These are phyloP conservation scores for Fusarium sp. DNA, from an alignment of 2,329 filamentous ascomycete genomes.

Conservation along the genomic window DNA sequence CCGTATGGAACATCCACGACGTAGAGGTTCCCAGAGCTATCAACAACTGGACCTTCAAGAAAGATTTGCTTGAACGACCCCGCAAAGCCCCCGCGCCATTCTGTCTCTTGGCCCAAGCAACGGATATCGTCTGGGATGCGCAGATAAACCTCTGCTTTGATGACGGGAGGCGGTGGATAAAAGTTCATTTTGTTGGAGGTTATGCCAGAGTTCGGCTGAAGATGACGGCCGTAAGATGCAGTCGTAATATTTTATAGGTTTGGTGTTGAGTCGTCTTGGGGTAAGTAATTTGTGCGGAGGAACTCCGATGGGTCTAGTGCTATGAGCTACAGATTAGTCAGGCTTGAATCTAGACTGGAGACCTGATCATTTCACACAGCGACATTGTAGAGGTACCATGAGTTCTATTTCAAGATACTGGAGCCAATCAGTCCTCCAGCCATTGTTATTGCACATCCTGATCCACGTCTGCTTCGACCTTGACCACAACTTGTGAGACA, in stretches of 20 bases:
- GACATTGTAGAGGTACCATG: too few species aligned
- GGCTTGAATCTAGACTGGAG: not conserved
- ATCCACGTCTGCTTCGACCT: not conserved
- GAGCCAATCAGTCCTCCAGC: too few species aligned
- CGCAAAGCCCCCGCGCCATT: slow-evolving; percentile 55
- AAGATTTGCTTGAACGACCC: slow-evolving; percentile 53
- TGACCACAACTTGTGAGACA: not conserved
- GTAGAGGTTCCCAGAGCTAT: slow-evolving; percentile 50
- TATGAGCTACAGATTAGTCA: not conserved
- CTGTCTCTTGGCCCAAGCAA: slow-evolving; percentile 49
- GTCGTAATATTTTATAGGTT: not conserved
- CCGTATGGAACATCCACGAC: slow-evolving; percentile 56
- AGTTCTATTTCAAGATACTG: too few species aligned
- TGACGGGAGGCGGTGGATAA: slow-evolving; percentile 48
- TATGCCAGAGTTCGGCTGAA: not conserved
- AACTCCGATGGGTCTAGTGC: not conserved
- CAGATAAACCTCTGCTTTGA: slow-evolving; percentile 51
- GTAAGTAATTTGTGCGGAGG: not conserved
- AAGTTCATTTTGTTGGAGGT: slow-evolving; percentile 48
- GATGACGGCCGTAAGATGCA: fast-evolving
- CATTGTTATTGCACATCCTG: too few species aligned
- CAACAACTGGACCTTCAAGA: slow-evolving; percentile 53
- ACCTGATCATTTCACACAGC: fast-evolving
- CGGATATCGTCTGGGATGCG: slow-evolving; percentile 52
- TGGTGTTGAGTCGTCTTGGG: too few species aligned